Evolutionary conservation across 306 rosid species (phyloP).

Genomic region (Canavalia ensiformis): DNA sequence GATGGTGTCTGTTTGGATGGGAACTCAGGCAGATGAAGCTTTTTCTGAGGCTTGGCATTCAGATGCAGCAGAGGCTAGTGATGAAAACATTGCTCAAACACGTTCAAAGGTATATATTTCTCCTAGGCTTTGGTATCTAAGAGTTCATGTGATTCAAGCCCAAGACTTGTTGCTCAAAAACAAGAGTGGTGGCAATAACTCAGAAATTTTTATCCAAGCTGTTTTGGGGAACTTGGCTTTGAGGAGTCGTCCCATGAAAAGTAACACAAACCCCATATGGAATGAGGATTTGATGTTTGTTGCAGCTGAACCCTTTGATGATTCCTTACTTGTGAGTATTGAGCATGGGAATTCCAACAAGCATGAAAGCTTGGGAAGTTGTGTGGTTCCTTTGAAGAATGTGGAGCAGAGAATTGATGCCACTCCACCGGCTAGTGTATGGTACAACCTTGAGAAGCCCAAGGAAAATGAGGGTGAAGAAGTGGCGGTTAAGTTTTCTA

Average conservation of each 20-base stretch:
- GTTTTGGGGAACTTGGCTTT: conserved; percentile 48
- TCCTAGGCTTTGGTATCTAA: conserved; percentile 63
- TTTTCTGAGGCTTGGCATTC: conserved; percentile 55
- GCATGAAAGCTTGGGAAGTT: conserved; percentile 47
- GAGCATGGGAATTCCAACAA: conserved; percentile 40
- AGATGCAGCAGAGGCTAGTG: conserved; percentile 36
- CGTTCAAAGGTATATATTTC: conserved; percentile 52
- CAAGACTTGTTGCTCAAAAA: conserved; percentile 38
- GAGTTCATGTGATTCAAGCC: conserved; percentile 60
- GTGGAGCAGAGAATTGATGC: conserved; percentile 44
- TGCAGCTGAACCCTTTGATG: conserved; percentile 62
- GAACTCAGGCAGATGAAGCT: conserved; percentile 63
- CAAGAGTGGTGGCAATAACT: conserved; percentile 15
- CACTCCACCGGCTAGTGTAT: conserved; percentile 39
- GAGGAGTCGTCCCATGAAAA: conserved; percentile 34
- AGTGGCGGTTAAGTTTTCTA: neutral
- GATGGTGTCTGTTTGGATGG: conserved; percentile 67
- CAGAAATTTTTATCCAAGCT: conserved; percentile 43
- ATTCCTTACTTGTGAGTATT: conserved; percentile 45
- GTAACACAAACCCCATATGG: conserved; percentile 45
- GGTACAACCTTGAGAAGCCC: conserved; percentile 43
- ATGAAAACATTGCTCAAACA: conserved; percentile 40
- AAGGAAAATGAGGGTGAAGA: conserved; percentile 3
- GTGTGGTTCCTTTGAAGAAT: conserved; percentile 49
- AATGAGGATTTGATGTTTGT: conserved; percentile 57